Percentiles rank a stretch among this genome's conserved stretches.
Conservation (phyloP, 257 asterid species). For the Perilla frutescens region DNA sequence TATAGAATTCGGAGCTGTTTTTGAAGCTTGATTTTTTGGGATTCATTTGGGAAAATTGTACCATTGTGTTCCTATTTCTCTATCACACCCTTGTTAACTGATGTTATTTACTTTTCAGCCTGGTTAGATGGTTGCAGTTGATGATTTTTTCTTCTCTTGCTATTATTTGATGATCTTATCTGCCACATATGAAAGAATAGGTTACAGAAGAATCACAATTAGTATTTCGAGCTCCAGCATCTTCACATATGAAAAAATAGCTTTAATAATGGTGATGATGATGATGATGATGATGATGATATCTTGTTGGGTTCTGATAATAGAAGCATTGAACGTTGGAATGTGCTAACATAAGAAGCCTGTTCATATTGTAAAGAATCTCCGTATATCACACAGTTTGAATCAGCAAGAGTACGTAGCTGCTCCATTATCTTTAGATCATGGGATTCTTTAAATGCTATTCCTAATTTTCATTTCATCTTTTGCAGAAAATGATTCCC, state of each 20-base stretch:
- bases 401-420: background rate
- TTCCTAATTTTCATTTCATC: slow-evolving; percentile 20
- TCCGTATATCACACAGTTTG: background rate
- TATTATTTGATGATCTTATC: slow-evolving; percentile 13
- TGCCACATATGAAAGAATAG: too few species aligned
- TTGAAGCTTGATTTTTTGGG: slow-evolving; percentile 3
- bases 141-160: slow-evolving; percentile 16
- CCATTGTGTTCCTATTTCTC: slow-evolving; percentile 9
- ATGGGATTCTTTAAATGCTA: background rate
- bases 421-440: too few species aligned
- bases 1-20: background rate
- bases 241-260: too few species aligned
- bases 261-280: too few species aligned
- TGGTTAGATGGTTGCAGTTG: slow-evolving; percentile 19
- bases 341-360: slow-evolving; percentile 10
- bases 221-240: too few species aligned
- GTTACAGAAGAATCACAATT: too few species aligned
- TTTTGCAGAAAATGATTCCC: slow-evolving; percentile 57
- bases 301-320: slow-evolving; percentile 81
- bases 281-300: too few species aligned
- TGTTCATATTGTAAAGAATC: too few species aligned
- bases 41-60: background rate
- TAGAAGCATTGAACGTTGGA: slow-evolving; percentile 93
- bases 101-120: slow-evolving; percentile 4
- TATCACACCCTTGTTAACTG: background rate